Evolutionary conservation across 495 filamentous ascomycete species (phyloP).

Genomic region (Hypoxylon intermedium): DNA sequence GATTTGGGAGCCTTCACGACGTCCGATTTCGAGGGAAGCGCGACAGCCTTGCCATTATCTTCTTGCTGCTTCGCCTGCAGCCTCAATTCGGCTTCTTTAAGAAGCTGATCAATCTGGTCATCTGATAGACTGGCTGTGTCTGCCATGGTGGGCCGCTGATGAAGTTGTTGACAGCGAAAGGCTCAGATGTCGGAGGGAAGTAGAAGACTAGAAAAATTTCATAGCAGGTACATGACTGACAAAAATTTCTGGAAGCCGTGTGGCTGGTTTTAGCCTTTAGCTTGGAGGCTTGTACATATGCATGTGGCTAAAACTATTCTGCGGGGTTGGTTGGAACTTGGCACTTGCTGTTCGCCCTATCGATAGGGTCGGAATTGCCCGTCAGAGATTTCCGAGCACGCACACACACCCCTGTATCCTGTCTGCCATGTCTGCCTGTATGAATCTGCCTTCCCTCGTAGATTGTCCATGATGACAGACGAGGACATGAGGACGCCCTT

Average conservation of each 20-base stretch:
- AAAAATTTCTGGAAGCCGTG: slow-evolving; percentile 20
- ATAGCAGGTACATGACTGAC: background rate
- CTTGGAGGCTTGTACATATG: too few relatives aligned
- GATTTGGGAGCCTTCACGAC: slow-evolving; percentile 19
- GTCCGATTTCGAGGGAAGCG: slow-evolving; percentile 15
- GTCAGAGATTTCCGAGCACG: slow-evolving; percentile 13
- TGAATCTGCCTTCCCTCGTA: background rate
- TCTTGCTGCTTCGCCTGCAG: slow-evolving; percentile 36
- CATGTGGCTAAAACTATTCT: slow-evolving; percentile 1
- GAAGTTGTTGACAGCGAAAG: slow-evolving; percentile 1
- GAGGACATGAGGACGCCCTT: background rate
- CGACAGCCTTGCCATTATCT: slow-evolving; percentile 26
- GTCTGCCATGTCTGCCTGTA: background rate
- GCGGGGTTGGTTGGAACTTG: slow-evolving; percentile 17
- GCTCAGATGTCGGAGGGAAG: background rate
- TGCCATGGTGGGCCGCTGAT: slow-evolving; percentile 22
- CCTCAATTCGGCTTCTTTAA: slow-evolving; percentile 40
- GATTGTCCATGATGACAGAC: background rate
- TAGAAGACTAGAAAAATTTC: slow-evolving; percentile 23
- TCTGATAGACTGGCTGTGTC: slow-evolving; percentile 36
- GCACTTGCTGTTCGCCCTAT: slow-evolving; percentile 59
- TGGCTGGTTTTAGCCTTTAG: slow-evolving; percentile 4
- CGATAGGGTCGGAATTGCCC: slow-evolving; percentile 45
- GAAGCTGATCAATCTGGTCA: slow-evolving; percentile 40
- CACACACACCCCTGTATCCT: slow-evolving; percentile 4